Evolutionary conservation across 371 early-diverging fungal species (phyloP), one percentile per base, ranked within the genome.

Genomic region (Rhizopus stolonifer): DNA sequence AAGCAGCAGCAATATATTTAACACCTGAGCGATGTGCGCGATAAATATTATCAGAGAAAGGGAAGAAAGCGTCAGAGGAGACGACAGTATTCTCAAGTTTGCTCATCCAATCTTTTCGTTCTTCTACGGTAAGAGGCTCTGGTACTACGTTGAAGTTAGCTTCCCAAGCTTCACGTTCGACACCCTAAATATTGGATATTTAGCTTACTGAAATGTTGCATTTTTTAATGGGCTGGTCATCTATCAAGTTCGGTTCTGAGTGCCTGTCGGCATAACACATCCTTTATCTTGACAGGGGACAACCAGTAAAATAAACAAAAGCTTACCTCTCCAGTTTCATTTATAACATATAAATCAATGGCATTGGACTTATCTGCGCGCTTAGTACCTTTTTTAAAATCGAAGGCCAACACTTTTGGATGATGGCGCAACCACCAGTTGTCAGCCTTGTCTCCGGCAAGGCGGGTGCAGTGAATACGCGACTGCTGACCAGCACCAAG

Each of bases 401-500:
- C 71, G 58, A 97, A 84, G 43, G 65, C 84, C 42, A 91, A 74
- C 9, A 95, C 92, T 67, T 87, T 87, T 65, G 94, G 94, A 74
- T 98, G 96, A 67, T 93, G 93, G 44, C 98, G 89, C 70, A 90
- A 63, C 96, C 96, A 96, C 94, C 94, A 96, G 86, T 94, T 94
- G 69, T 98, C 95, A 49, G 95, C 95, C 85, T 98, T 98, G 64
- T 95, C 95, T 65, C 96, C 96, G n/a, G 96, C 98, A 53, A 98
- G 86, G 50, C 98, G 87, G 7, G 96, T 96, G 81, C 96, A 96
- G 80, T 95, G 98, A 53, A 98, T 95, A 56, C 98, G 87, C 42
- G 93, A 93, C 80, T 98, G 97, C 78, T 98, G 97, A 45, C 98
- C 98, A 53, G 97, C 98, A 52, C 98, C 98, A 46, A 98, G 80